Evolutionary conservation across 2,329 filamentous ascomycete species (phyloP).

Genomic region (Fusarium metavorans): DNA sequence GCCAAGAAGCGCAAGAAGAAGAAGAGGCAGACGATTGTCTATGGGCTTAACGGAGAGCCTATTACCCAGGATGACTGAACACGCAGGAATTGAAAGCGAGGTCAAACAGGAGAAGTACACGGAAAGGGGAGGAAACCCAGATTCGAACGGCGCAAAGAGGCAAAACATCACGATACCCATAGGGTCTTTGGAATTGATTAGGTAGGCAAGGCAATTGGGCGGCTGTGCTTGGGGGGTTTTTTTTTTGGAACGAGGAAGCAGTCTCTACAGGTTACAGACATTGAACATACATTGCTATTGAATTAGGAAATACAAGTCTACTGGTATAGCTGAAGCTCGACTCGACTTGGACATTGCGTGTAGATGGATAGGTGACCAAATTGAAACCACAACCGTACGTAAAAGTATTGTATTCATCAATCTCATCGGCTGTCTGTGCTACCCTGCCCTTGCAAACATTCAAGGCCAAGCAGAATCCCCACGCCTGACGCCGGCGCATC

Average conservation of each 20-base stretch:
- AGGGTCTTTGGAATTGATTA: conserved; percentile 40
- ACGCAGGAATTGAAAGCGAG: conserved; percentile 2
- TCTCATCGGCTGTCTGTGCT: conserved; percentile 41
- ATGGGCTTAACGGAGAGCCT: conserved; percentile 54
- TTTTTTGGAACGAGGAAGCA: conserved; percentile 15
- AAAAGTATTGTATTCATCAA: conserved; percentile 38
- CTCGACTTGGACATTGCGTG: neutral
- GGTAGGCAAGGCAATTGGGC: conserved; percentile 7
- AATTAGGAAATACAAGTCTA: neutral
- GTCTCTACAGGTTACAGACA: neutral
- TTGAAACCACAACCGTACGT: neutral
- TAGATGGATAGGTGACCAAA: neutral
- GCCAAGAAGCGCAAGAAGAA: conserved; percentile 51
- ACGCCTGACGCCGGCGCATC: conserved; percentile 30
- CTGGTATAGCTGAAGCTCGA: neutral
- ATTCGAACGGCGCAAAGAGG: conserved; percentile 32
- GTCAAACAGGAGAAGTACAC: conserved; percentile 1
- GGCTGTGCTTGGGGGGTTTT: conserved; percentile 25
- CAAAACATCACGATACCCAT: conserved; percentile 43
- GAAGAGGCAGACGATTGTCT: conserved; percentile 50
- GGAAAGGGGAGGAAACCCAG: conserved; percentile 17
- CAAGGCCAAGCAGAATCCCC: conserved; percentile 31
- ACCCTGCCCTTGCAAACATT: conserved; percentile 31
- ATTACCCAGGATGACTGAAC: conserved; percentile 42
- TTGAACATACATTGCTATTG: neutral